A percentile compares a stretch with the other conserved stretches of the same genome.
phyloP scores from a whole-genome alignment of 441 rosid genomes.

The Capsella rubella region DNA sequence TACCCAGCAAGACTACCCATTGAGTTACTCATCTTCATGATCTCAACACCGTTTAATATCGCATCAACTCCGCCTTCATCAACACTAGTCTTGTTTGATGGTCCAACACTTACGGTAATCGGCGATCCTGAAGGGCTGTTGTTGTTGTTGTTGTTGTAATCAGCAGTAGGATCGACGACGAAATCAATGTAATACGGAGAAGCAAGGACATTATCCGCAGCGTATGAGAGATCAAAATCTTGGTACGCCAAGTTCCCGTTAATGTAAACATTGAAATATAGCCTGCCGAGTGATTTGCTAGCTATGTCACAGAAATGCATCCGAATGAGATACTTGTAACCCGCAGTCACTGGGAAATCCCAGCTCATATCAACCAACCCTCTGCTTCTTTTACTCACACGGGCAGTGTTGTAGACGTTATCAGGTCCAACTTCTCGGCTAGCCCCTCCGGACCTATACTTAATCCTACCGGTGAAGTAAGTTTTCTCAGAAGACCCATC shows the following conservation, averaged over 20 bases:
- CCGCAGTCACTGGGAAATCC: conserved; percentile 59
- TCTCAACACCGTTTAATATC: conserved; percentile 87
- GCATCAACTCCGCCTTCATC: conserved; percentile 62
- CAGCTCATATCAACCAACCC: conserved; percentile 66
- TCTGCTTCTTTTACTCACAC: conserved; percentile 48
- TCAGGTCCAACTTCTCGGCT: conserved; percentile 84
- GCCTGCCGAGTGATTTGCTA: conserved; percentile 68
- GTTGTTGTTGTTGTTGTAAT: background rate
- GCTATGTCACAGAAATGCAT: conserved; percentile 92
- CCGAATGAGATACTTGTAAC: conserved; percentile 64
- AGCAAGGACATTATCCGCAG: conserved; percentile 59
- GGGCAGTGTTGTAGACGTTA: conserved; percentile 73
- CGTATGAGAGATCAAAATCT: conserved; percentile 78
- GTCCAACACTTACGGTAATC: conserved; percentile 69
- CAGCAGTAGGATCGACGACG: conserved; percentile 51
- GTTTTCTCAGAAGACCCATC: conserved; percentile 59
- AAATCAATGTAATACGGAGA: conserved; percentile 82
- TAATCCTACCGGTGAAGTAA: conserved; percentile 49
- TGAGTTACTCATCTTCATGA: conserved; percentile 87
- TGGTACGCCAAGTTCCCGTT: conserved; percentile 63
- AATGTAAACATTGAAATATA: conserved; percentile 76
- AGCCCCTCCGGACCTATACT: conserved; percentile 73
- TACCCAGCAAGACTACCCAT: conserved; percentile 80
- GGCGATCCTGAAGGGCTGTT: conserved; percentile 44
- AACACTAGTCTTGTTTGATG: conserved; percentile 63